Evolutionary conservation across 805 yeast species (phyloP).

Genomic region (Candida sphagnicola): DNA sequence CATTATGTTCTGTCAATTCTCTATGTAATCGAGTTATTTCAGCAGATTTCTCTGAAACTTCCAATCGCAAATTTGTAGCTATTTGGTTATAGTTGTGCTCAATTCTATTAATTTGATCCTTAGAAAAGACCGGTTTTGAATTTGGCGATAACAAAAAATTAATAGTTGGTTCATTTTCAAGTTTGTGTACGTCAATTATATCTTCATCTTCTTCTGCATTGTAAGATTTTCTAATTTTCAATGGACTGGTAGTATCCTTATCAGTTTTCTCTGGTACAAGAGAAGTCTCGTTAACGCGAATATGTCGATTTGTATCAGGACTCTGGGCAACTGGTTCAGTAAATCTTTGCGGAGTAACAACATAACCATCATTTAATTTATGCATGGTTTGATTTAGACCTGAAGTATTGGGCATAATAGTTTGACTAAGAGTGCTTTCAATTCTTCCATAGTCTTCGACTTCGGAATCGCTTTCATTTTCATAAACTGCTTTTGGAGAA

Average conservation of each 20-base stretch:
- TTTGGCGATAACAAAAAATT: constrained; percentile 29
- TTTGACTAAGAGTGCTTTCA: constrained; percentile 17
- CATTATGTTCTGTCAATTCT: constrained; percentile 2
- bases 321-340: constrained; percentile 29
- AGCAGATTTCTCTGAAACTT: constrained; percentile 9
- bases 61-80: constrained; percentile 2
- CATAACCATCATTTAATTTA: background rate
- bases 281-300: constrained; percentile 14
- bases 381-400: constrained; percentile 8
- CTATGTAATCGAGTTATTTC: constrained; percentile 6
- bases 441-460: constrained; percentile 19
- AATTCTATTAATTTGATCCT: constrained; percentile 21
- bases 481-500: constrained; percentile 13
- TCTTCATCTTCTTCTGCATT: constrained; percentile 7
- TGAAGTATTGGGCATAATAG: constrained; percentile 12
- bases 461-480: constrained; percentile 23
- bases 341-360: constrained; percentile 24
- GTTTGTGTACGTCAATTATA: constrained; percentile 8
- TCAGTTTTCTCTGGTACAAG: constrained; percentile 6
- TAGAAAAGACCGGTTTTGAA: constrained; percentile 29
- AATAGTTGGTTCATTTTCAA: constrained; percentile 26
- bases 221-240: constrained; percentile 11
- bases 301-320: constrained; percentile 23
- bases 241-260: constrained; percentile 23
- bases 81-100: constrained; percentile 16